Conservation (phyloP, 352 stramenopile genomes). For the Pythium apleroticum region DNA sequence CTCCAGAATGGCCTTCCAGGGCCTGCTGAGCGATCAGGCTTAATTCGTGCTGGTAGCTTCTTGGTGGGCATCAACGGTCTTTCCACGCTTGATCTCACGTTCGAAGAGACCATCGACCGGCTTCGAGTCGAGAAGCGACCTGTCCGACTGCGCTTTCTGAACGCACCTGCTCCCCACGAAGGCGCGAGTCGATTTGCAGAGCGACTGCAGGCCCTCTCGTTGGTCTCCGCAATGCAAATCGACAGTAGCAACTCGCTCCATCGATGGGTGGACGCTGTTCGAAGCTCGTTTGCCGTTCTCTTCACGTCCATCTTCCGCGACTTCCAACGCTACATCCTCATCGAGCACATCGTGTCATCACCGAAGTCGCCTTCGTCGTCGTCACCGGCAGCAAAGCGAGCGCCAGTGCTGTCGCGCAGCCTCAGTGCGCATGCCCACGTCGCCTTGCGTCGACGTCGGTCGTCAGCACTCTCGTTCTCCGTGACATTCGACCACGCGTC, state of each 20-base stretch:
- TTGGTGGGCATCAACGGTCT: slow-evolving; percentile 71
- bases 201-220: slow-evolving; percentile 48
- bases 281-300: slow-evolving; percentile 57
- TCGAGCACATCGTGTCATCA: slow-evolving; percentile 32
- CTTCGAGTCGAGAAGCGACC: slow-evolving; percentile 49
- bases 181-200: slow-evolving; percentile 62
- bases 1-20: slow-evolving; percentile 57
- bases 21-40: slow-evolving; percentile 54
- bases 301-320: slow-evolving; percentile 69
- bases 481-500: slow-evolving; percentile 54
- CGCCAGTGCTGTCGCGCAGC: not conserved
- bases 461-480: slow-evolving; percentile 45
- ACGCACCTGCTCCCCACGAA: slow-evolving; percentile 45
- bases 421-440: slow-evolving; percentile 13
- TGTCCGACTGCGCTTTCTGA: slow-evolving; percentile 62
- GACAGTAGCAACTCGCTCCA: slow-evolving; percentile 43
- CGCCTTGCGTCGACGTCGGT: slow-evolving; percentile 31
- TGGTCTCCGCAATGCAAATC: slow-evolving; percentile 50
- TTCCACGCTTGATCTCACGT: slow-evolving; percentile 59
- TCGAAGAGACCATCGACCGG: slow-evolving; percentile 62
- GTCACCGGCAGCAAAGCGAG: slow-evolving; percentile 1
- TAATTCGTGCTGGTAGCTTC: slow-evolving; percentile 56
- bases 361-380: not conserved
- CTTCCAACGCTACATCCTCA: slow-evolving; percentile 46
- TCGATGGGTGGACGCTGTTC: slow-evolving; percentile 61